Evolutionary conservation across 148 eudicot species (phyloP).

Genomic region (Rhododendron molle): DNA sequence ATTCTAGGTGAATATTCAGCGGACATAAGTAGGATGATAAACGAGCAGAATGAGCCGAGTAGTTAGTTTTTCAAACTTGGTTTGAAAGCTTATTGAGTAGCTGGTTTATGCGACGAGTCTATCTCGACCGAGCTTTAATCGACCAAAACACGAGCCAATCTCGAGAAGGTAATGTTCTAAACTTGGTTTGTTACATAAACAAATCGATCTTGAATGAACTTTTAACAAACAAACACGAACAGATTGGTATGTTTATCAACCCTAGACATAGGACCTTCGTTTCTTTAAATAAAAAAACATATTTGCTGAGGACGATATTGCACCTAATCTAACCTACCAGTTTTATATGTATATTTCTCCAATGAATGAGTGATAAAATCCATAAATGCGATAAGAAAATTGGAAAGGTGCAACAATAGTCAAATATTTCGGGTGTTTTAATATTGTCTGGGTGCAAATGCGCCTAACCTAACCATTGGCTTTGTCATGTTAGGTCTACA

Average conservation of each 20-base stretch:
- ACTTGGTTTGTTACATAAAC: not conserved
- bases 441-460: not conserved
- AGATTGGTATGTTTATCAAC: not conserved
- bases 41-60: no score
- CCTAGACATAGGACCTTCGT: not conserved
- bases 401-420: not conserved
- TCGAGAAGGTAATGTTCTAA: no score
- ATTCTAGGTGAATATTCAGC: not conserved
- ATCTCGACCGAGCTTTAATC: no score
- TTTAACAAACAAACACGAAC: not conserved
- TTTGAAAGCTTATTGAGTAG: no score
- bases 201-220: not conserved
- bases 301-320: not conserved
- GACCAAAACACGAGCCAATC: no score
- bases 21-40: not conserved
- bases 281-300: not conserved
- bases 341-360: not conserved
- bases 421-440: not conserved
- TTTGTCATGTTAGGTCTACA: not conserved
- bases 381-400: not conserved
- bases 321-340: not conserved
- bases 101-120: no score
- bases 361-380: not conserved
- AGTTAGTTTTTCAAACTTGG: no score
- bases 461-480: not conserved